phyloP scores from a whole-genome alignment of 441 rosid species.

The Pelargonium cotyledonis region DNA sequence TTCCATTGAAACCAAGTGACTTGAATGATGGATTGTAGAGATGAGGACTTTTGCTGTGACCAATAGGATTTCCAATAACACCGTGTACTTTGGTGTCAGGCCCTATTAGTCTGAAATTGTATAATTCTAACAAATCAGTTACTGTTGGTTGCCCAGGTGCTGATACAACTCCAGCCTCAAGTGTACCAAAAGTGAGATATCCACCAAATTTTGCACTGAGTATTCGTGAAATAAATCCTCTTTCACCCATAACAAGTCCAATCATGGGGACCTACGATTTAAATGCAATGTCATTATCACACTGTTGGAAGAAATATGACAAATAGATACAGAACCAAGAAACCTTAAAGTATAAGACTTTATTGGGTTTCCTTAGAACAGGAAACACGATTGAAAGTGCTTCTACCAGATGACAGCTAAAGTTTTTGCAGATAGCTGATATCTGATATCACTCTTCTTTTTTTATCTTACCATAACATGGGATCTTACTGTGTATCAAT shows the following conservation, averaged over 20 bases:
- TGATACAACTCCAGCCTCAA: constrained; percentile 66
- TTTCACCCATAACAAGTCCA: constrained; percentile 86
- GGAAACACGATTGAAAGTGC: neutral
- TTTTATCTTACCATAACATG: neutral
- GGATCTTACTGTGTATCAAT: neutral
- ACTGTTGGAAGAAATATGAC: neutral
- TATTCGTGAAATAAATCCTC: constrained; percentile 80
- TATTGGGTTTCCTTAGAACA: neutral
- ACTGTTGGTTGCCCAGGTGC: constrained; percentile 93
- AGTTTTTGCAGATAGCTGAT: neutral
- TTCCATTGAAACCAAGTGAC: constrained; percentile 68
- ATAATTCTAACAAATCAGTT: constrained; percentile 61
- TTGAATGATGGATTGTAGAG: constrained; percentile 85
- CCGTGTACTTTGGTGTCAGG: constrained; percentile 84
- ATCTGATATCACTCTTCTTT: neutral
- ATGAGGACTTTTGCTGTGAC: constrained; percentile 87
- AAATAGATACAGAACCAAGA: no score
- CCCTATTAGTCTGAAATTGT: constrained; percentile 70
- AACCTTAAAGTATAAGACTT: neutral
- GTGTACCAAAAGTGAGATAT: constrained; percentile 75
- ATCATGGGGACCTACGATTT: constrained; percentile 66
- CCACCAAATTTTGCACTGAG: constrained; percentile 91
- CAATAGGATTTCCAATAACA: constrained; percentile 84
- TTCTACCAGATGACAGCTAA: neutral
- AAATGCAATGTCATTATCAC: constrained; percentile 5